A percentile compares a stretch with the other conserved stretches of the same genome.
Evolutionary conservation across 805 yeast genomes (phyloP).

Genomic region (Starmerella vitae): DNA sequence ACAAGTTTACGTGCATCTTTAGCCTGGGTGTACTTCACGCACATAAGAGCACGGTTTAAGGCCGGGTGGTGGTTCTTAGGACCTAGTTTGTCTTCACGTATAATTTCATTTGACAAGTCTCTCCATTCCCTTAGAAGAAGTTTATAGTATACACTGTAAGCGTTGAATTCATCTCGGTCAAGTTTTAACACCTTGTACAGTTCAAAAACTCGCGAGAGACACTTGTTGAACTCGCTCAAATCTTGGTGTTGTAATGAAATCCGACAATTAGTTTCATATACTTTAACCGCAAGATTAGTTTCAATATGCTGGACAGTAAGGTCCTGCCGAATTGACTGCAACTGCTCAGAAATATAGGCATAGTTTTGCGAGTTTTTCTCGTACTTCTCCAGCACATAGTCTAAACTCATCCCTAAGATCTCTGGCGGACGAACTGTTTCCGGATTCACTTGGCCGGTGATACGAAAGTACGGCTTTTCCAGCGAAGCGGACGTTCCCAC

Average conservation of each 20-base stretch:
- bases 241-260: constrained; percentile 75
- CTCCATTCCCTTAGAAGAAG: constrained; percentile 10
- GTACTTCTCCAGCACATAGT: constrained; percentile 41
- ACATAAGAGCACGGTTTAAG: constrained; percentile 7
- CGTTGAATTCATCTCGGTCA: constrained; percentile 9
- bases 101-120: constrained; percentile 3
- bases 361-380: constrained; percentile 40
- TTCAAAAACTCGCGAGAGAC: constrained; percentile 64
- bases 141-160: constrained; percentile 11
- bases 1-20: background rate
- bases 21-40: constrained; percentile 1
- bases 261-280: constrained; percentile 76
- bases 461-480: constrained; percentile 67
- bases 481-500: constrained; percentile 53
- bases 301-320: constrained; percentile 80
- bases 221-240: constrained; percentile 89
- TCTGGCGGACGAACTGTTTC: constrained; percentile 60
- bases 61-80: constrained; percentile 1
- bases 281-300: constrained; percentile 58
- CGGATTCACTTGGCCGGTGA: constrained; percentile 89
- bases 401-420: constrained; percentile 46
- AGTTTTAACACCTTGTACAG: constrained; percentile 2
- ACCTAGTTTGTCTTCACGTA: background rate
- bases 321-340: constrained; percentile 87
- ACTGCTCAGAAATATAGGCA: constrained; percentile 72